A percentile compares a stretch with the other conserved stretches of the same genome.
phyloP scores from a whole-genome alignment of 345 rosid species.

The Citrus sp. region DNA sequence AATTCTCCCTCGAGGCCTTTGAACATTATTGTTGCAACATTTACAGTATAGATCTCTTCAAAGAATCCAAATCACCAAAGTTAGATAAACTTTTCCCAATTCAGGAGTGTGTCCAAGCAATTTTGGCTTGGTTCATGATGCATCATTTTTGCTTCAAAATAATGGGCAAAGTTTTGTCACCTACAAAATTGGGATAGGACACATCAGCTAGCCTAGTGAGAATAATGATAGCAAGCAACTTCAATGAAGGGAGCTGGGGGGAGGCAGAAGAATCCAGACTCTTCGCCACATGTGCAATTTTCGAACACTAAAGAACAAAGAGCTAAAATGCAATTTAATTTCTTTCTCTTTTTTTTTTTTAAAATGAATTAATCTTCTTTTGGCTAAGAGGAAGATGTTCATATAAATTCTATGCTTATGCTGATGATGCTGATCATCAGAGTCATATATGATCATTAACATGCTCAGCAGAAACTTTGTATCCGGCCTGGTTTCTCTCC shows the following conservation, averaged over 20 bases:
- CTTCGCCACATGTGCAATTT: not conserved
- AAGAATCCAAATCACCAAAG: not conserved
- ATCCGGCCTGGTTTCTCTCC: conserved; percentile 8
- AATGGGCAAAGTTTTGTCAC: conserved; percentile 9
- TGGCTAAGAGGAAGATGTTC: not conserved
- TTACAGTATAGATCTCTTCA: conserved; percentile 2
- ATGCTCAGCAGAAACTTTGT: conserved; percentile 1
- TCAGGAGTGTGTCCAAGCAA: not conserved
- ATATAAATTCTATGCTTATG: not conserved
- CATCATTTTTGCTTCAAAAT: conserved; percentile 12
- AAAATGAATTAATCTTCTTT: no score
- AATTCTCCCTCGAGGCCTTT: not conserved
- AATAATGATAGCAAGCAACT: not conserved
- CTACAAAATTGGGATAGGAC: not conserved
- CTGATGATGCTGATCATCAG: not conserved
- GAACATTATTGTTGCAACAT: conserved; percentile 1
- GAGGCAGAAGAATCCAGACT: conserved; percentile 2
- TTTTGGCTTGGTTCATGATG: not conserved
- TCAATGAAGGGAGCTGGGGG: not conserved
- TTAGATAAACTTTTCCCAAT: not conserved
- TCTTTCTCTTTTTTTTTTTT: not conserved
- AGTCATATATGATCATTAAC: not conserved
- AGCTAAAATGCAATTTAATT: not conserved
- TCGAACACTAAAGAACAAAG: not conserved
- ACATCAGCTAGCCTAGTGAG: not conserved